These are phyloP conservation scores for Colletotrichum gloeosporioides DNA, from an alignment of 2,329 filamentous ascomycete species.

Conservation along the genomic window DNA sequence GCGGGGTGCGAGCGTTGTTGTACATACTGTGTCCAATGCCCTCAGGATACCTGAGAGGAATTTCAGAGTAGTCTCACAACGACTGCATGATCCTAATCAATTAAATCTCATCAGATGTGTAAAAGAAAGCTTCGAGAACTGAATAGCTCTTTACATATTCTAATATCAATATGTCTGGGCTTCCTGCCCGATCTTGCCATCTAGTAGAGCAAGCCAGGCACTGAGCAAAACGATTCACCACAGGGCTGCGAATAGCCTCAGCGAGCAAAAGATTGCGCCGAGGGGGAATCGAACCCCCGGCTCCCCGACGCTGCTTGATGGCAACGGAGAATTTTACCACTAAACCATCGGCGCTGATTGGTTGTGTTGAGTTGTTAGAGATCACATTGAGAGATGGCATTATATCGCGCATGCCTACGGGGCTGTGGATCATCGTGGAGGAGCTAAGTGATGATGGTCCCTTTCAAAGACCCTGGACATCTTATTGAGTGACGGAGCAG, in stretches of 20 bases:
- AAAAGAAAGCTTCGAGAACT: background rate
- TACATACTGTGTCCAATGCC: background rate
- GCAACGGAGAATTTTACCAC: constrained; percentile 7
- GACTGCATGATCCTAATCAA: background rate
- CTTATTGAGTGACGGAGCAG: background rate
- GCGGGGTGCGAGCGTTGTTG: background rate
- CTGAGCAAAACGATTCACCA: background rate
- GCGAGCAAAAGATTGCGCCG: background rate
- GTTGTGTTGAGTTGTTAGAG: background rate
- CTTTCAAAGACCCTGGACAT: too few relatives aligned
- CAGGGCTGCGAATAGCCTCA: background rate
- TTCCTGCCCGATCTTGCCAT: background rate
- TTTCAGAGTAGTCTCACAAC: background rate
- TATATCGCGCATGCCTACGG: background rate
- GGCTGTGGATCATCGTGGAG: background rate
- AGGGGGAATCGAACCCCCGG: constrained; percentile 1
- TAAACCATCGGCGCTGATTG: background rate
- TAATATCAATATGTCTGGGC: too few relatives aligned
- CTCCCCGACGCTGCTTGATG: background rate
- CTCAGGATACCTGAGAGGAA: background rate
- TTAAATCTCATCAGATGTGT: accelerated
- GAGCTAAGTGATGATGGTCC: background rate
- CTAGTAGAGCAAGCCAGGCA: too few relatives aligned
- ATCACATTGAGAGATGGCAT: accelerated
- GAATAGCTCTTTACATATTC: too few relatives aligned